phyloP scores from a whole-genome alignment of 2,329 filamentous ascomycete species.

The Thyridium curvatum region DNA sequence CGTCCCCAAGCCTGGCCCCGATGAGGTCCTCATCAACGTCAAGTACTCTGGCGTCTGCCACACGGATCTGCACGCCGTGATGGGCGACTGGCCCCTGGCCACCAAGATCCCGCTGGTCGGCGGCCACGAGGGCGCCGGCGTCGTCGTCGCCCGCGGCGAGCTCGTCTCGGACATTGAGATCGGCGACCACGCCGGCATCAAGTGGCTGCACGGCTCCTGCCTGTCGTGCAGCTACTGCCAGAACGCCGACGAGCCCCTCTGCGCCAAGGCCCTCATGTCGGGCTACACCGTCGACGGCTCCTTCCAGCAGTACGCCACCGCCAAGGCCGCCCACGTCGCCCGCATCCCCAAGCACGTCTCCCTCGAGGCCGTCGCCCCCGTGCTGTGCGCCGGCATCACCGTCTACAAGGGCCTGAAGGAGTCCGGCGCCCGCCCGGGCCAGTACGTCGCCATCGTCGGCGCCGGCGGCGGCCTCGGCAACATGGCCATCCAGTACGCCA shows the following conservation, averaged over 20 bases:
- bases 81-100: slow-evolving; percentile 82
- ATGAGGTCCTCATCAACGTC: slow-evolving; percentile 72
- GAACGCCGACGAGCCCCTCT: slow-evolving; percentile 75
- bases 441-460: slow-evolving; percentile 68
- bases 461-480: slow-evolving; percentile 67
- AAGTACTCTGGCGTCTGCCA: slow-evolving; percentile 75
- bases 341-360: slow-evolving; percentile 71
- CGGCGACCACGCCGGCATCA: slow-evolving; percentile 83
- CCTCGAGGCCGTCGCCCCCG: slow-evolving; percentile 71
- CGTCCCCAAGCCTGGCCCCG: slow-evolving; percentile 54
- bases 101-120: slow-evolving; percentile 81
- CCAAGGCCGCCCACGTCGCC: slow-evolving; percentile 79
- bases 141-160: slow-evolving; percentile 74
- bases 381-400: slow-evolving; percentile 69
- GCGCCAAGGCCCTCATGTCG: slow-evolving; percentile 66
- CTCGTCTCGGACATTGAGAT: slow-evolving; percentile 73
- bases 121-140: slow-evolving; percentile 73
- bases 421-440: slow-evolving; percentile 56
- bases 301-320: slow-evolving; percentile 90
- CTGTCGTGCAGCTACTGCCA: slow-evolving; percentile 79
- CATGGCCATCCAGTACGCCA: slow-evolving; percentile 79
- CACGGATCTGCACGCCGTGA: slow-evolving; percentile 73
- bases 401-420: slow-evolving; percentile 76
- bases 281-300: slow-evolving; percentile 90
- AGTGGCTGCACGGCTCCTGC: slow-evolving; percentile 89